Evolutionary conservation across 1,284 basidiomycete genomes (phyloP).

Genomic region (Cerrena zonata): DNA sequence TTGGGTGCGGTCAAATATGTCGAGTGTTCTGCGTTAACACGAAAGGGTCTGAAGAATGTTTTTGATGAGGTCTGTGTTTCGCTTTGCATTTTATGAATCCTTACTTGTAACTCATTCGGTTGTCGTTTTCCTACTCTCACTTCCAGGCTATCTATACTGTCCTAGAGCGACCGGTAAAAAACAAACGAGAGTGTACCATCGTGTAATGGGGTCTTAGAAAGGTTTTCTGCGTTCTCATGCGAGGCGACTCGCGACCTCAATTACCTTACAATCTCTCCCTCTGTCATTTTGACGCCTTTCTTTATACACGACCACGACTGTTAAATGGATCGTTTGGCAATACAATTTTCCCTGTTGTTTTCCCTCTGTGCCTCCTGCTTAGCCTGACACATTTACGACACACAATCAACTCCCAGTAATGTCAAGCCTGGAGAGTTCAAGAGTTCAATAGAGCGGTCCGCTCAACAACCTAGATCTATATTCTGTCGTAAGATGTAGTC

Average conservation of each 20-base stretch:
- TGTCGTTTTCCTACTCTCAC: neutral
- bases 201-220: constrained; percentile 48
- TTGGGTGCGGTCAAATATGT: constrained; percentile 98
- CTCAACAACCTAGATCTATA: too few relatives aligned
- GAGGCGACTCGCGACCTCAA: constrained; percentile 1
- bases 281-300: neutral
- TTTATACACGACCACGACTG: constrained; percentile 7
- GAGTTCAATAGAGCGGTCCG: too few relatives aligned
- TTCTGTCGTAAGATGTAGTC: too few relatives aligned
- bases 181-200: constrained; percentile 82
- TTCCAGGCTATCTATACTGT: constrained; percentile 93
- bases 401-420: constrained; percentile 21
- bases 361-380: constrained; percentile 16
- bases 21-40: constrained; percentile 97
- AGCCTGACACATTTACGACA: constrained; percentile 17
- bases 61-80: constrained; percentile 85
- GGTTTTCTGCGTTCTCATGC: constrained; percentile 2
- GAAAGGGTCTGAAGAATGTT: constrained; percentile 99
- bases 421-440: too few relatives aligned
- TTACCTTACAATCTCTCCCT: neutral
- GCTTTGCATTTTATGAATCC: neutral
- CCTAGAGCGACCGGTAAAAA: constrained; percentile 90
- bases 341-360: constrained; percentile 22
- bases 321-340: constrained; percentile 7
- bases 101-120: neutral